A percentile compares a stretch with the other conserved stretches of the same genome.
Evolutionary conservation across 768 basidiomycete genomes (phyloP).

Genomic region (Russula dissimulans): DNA sequence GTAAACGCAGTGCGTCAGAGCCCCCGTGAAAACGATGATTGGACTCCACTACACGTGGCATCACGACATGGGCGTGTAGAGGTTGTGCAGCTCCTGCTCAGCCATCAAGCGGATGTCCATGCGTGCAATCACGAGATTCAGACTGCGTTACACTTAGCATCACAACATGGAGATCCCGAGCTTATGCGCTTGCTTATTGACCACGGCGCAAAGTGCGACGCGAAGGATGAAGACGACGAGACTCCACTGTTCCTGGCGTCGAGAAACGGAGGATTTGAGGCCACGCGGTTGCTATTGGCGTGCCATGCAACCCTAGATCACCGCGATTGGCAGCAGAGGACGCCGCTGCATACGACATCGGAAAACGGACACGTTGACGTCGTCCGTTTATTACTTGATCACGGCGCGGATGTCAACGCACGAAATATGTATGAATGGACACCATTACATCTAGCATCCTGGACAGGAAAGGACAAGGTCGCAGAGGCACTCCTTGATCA

Average conservation of each 20-base stretch:
- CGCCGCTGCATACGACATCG: not conserved
- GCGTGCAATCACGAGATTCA: not conserved
- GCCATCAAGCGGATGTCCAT: not conserved
- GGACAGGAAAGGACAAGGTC: not conserved
- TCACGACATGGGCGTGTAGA: not conserved
- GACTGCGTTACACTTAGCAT: not conserved
- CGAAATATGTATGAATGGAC: not conserved
- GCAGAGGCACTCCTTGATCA: not conserved
- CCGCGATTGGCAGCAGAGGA: not conserved
- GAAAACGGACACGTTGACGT: not conserved
- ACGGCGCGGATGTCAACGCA: not conserved
- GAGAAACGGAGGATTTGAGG: not conserved
- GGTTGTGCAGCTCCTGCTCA: too few species aligned
- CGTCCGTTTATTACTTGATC: not conserved
- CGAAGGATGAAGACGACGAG: not conserved
- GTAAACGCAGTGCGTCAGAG: not conserved
- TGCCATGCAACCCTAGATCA: not conserved
- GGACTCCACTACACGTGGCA: not conserved
- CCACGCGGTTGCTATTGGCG: not conserved
- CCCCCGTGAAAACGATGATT: too few species aligned
- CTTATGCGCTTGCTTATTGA: not conserved
- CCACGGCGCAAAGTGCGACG: too few species aligned
- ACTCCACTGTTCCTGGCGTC: not conserved
- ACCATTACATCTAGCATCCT: not conserved
- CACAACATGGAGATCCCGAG: not conserved